These are phyloP conservation scores for Alternaria panax DNA, from an alignment of 2,329 filamentous ascomycete species.

Conservation along the genomic window DNA sequence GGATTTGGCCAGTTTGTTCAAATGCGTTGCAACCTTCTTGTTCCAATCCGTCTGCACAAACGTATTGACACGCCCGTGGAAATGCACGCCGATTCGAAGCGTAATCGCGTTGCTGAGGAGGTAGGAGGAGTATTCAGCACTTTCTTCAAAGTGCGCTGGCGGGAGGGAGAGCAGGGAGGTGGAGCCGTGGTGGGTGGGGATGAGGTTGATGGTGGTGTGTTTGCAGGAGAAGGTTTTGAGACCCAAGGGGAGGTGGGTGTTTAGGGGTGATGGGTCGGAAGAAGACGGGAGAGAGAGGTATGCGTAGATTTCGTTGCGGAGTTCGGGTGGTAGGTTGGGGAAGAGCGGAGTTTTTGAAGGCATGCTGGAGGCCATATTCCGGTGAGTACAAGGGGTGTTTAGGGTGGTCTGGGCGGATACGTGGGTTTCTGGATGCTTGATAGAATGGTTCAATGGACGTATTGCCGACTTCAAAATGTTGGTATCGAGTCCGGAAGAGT, in stretches of 20 bases:
- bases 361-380: conserved; percentile 3
- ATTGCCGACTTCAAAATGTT: not conserved
- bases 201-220: conserved; percentile 35
- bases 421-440: not conserved
- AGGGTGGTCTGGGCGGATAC: not conserved
- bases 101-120: conserved; percentile 29
- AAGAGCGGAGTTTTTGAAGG: conserved; percentile 24
- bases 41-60: conserved; percentile 41
- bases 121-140: conserved; percentile 34
- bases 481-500: not conserved
- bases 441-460: not conserved
- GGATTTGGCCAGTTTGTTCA: conserved; percentile 34
- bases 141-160: conserved; percentile 30
- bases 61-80: conserved; percentile 36
- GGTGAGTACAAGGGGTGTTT: not conserved
- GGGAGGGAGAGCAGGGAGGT: conserved; percentile 31
- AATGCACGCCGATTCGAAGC: conserved; percentile 32
- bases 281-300: conserved; percentile 21
- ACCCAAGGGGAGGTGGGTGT: conserved; percentile 26
- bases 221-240: conserved; percentile 35
- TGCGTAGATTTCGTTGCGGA: conserved; percentile 41
- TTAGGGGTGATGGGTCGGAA: conserved; percentile 8
- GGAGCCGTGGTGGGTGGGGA: conserved; percentile 33
- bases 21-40: conserved; percentile 28
- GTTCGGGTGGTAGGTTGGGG: conserved; percentile 38